These are phyloP conservation scores for Tulasnella calospora DNA, from an alignment of 768 basidiomycete genomes.

Conservation along the genomic window DNA sequence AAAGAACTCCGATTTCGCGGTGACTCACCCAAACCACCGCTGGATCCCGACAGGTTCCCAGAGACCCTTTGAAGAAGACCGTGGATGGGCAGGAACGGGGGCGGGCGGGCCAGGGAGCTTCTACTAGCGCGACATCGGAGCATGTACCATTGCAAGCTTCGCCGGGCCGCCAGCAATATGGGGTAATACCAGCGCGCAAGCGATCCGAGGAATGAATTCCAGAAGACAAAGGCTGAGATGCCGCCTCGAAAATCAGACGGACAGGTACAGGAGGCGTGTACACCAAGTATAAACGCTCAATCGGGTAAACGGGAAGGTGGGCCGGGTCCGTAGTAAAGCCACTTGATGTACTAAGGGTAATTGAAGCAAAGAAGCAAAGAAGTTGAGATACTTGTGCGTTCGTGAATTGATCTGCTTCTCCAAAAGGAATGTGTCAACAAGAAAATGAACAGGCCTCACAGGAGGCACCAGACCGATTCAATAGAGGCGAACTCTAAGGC, in stretches of 20 bases:
- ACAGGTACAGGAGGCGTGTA: slow-evolving; percentile 7
- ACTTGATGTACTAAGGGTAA: not conserved
- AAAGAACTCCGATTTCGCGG: not conserved
- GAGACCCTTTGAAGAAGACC: not conserved
- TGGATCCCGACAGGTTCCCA: not conserved
- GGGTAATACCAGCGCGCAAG: not conserved
- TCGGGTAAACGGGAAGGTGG: slow-evolving; percentile 11
- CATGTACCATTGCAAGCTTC: not conserved
- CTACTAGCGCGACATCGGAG: not conserved
- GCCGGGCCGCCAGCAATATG: not conserved
- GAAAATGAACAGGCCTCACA: not conserved
- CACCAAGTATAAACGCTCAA: not conserved
- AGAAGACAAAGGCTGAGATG: slow-evolving; percentile 5
- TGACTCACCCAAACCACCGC: slow-evolving; percentile 1
- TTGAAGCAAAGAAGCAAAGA: slow-evolving; percentile 4
- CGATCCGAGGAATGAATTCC: slow-evolving; percentile 3
- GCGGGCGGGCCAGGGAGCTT: not conserved
- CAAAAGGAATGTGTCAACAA: slow-evolving; percentile 1
- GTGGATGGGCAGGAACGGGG: slow-evolving; percentile 4
- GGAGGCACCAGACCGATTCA: not conserved
- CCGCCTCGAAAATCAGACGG: not conserved
- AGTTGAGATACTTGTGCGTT: slow-evolving; percentile 10
- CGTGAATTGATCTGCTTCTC: slow-evolving; percentile 11
- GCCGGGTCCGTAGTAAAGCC: not conserved
- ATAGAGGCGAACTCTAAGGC: not conserved